Evolutionary conservation across 108 stramenopile species (phyloP), one percentile per base, ranked within the genome.

Genomic region (Stephanodiscus minutulus): DNA sequence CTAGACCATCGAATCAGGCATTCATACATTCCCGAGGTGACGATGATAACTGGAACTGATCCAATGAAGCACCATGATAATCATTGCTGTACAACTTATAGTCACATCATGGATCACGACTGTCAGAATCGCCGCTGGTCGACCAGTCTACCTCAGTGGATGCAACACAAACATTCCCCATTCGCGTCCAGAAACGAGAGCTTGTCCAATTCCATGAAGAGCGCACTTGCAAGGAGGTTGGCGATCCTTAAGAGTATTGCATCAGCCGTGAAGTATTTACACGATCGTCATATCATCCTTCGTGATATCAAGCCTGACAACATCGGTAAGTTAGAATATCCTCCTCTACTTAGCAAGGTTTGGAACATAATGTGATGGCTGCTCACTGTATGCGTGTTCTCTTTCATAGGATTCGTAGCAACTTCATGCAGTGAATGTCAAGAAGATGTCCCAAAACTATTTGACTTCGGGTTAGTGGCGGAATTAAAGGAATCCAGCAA

Each of bases 401-500:
- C n/a, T n/a, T n/a, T n/a, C n/a, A n/a, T n/a, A n/a, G n/a, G n/a
- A n/a, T n/a, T n/a, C n/a, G n/a, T n/a, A n/a, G n/a, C n/a, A n/a
- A n/a, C n/a, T n/a, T n/a, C n/a, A n/a, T 68, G 50, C 20, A 47
- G 58, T 53, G 20, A 29, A 22, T 17, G 70, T 7, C 54, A 35
- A 36, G 53, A 58, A 4, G 75, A 67, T 25, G 72, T 73, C 41
- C 69, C 74, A 17, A 82, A 83, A 56, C 64, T 91, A 18, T 87
- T 89, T 75, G 91, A 91, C 64, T 89, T 91, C 74, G 91, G 91
- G 25, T 65, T 89, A 13, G 87, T 85, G 24, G 89, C 73, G 46
- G 90, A 91, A 64, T 66, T 88, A 46, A 75, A 68, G 41, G 22
- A 56, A 20, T 67, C 66, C 12, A 27, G 37, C n/a, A 66, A 28